Conservation (phyloP, 306 rosid species). For the Malus sieversii region DNA sequence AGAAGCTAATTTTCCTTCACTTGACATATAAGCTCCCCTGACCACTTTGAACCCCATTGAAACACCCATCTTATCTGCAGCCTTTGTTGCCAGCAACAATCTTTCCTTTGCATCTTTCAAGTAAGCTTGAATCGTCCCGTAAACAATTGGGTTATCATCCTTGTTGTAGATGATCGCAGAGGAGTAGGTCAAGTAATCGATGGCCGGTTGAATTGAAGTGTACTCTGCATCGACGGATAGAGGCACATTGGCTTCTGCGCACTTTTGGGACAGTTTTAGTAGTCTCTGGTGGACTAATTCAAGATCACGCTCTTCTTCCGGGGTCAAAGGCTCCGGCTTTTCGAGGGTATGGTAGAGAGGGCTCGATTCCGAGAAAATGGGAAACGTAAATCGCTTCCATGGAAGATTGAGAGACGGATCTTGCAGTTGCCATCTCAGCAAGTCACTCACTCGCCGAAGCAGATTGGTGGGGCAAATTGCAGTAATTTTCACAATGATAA, state of each 20-base stretch:
- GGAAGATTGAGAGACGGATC: conserved; percentile 59
- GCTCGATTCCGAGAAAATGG: conserved; percentile 52
- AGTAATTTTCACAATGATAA: conserved; percentile 57
- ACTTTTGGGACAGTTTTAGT: conserved; percentile 41
- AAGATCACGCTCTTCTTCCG: conserved; percentile 66
- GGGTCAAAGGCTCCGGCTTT: conserved; percentile 48
- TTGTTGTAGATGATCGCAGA: conserved; percentile 54
- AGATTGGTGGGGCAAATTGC: conserved; percentile 79
- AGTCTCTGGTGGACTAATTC: conserved; percentile 47
- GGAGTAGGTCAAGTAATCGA: conserved; percentile 78
- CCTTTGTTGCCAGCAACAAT: conserved; percentile 27
- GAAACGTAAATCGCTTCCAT: conserved; percentile 70
- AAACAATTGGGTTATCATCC: conserved; percentile 41
- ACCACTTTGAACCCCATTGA: conserved; percentile 82
- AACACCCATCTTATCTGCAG: conserved; percentile 55
- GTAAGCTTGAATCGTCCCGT: conserved; percentile 72
- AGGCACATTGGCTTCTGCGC: conserved; percentile 48
- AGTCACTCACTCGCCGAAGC: conserved; percentile 56
- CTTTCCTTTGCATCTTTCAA: conserved; percentile 79
- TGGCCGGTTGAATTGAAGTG: conserved; percentile 74
- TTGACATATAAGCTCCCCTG: conserved; percentile 91
- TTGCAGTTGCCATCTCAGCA: conserved; percentile 78
- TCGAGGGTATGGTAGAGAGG: conserved; percentile 65
- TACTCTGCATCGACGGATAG: conserved; percentile 77
- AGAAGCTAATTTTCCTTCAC: conserved; percentile 49